Evolutionary conservation across 192 early-diverging fungal genomes (phyloP).

Genomic region (Chytriomyces confervae): DNA sequence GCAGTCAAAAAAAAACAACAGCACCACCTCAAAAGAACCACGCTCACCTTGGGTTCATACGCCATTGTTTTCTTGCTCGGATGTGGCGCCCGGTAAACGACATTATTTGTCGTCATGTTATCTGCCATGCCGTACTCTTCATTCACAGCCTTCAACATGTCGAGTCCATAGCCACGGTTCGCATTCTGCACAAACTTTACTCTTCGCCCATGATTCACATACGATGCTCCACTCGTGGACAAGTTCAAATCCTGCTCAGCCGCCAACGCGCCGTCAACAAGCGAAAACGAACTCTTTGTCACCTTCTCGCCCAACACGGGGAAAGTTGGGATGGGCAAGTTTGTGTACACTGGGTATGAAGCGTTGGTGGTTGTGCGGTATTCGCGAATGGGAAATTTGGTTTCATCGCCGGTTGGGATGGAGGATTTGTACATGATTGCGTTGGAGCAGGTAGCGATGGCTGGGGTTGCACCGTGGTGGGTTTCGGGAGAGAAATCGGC

Average conservation of each 20-base stretch:
- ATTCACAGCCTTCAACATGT: slow-evolving; percentile 21
- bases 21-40: not conserved
- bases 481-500: slow-evolving; percentile 4
- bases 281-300: slow-evolving; percentile 37
- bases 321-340: slow-evolving; percentile 39
- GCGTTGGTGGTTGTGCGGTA: slow-evolving; percentile 33
- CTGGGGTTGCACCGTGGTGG: not conserved
- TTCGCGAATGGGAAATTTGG: slow-evolving; percentile 16
- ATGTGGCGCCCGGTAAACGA: slow-evolving; percentile 19
- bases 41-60: slow-evolving; percentile 24
- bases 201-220: slow-evolving; percentile 30
- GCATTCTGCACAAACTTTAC: slow-evolving; percentile 19
- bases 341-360: slow-evolving; percentile 37
- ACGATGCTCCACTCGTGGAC: slow-evolving; percentile 28
- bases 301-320: slow-evolving; percentile 50
- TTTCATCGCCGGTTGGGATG: slow-evolving; percentile 47
- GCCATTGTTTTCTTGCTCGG: slow-evolving; percentile 1
- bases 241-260: not conserved
- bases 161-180: slow-evolving; percentile 13
- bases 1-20: not conserved
- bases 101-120: slow-evolving; percentile 42
- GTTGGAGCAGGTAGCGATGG: not conserved
- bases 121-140: slow-evolving; percentile 33
- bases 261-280: slow-evolving; percentile 19
- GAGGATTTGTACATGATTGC: slow-evolving; percentile 39